These are phyloP conservation scores for Pulveroboletus sp. DNA, from an alignment of 768 basidiomycete genomes.

Conservation along the genomic window DNA sequence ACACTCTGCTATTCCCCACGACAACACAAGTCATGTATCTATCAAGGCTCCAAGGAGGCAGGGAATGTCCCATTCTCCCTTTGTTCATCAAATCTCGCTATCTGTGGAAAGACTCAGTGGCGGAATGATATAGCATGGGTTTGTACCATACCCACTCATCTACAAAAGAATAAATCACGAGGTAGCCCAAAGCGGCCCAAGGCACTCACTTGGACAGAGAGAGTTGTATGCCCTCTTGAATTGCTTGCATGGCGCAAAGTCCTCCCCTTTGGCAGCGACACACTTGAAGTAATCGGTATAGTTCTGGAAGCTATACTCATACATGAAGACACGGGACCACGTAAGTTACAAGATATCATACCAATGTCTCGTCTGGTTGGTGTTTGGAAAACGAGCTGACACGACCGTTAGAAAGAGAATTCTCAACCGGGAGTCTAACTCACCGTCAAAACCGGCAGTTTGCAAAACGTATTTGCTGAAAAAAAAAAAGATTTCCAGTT, in stretches of 20 bases:
- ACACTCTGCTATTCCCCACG: conserved; percentile 12
- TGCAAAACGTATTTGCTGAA: conserved; percentile 82
- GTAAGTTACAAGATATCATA: conserved; percentile 32
- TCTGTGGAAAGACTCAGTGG: conserved; percentile 39
- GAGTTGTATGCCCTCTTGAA: conserved; percentile 96
- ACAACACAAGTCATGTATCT: conserved; percentile 5
- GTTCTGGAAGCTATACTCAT: conserved; percentile 74
- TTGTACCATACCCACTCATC: conserved; percentile 80
- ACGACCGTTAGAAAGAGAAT: conserved; percentile 7
- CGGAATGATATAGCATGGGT: background rate
- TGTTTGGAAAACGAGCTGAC: conserved; percentile 82
- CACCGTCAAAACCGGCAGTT: conserved; percentile 93
- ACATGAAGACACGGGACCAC: background rate
- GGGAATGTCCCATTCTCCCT: conserved; percentile 92
- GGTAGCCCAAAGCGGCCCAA: background rate
- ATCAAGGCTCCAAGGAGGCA: conserved; percentile 77
- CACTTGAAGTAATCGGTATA: conserved; percentile 99
- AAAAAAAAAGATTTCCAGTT: conserved; percentile 15
- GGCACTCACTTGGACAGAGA: conserved; percentile 88
- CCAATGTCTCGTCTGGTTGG: conserved; percentile 97
- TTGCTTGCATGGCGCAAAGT: conserved; percentile 97
- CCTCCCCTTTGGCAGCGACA: conserved; percentile 93
- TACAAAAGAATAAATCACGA: conserved; percentile 29
- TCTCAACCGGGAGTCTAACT: conserved; percentile 15
- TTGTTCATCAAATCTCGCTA: conserved; percentile 89